Evolutionary conservation across 768 basidiomycete species (phyloP), one percentile per base, ranked within the genome.

Genomic region (Strobilomyces dryophilus): DNA sequence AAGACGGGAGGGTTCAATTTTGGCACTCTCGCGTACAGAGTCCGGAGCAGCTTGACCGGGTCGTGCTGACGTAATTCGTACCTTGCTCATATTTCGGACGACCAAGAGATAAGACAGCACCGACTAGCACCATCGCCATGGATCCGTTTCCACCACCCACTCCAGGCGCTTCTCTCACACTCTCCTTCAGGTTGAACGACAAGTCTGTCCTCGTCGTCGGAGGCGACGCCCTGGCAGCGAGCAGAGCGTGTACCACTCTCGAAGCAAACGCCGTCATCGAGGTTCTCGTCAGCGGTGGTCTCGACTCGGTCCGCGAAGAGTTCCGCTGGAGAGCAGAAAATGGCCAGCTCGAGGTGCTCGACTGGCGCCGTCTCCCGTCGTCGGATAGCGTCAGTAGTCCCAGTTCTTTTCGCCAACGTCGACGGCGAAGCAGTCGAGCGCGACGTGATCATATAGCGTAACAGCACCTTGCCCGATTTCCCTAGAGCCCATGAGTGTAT

Each of bases 201-300:
- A 78, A 77, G 36, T 75, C 72, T 0, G 76, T 83, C 32, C 73
- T 98, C 36, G 79, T 98, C 41, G 60, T 98, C 39, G 94, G 95
- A 3, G 80, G 85, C 1, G 82, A 84, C n/a, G 62, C 79, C 2
- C 79, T 98, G 3, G 93, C 93, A 1, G 92, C 93, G 0, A 79
- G 82, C n/a, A 82, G 95, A 44, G 85, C 89, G 2, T 90, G 88
- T 60, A 75, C 87, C 17, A 83, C 89, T 2, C 78, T 95, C 34
- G 91, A 95, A 65, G 87, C 92, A 5, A 85, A 85, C 55, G 82
- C 87, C 0, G 61, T 67, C 9, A 92, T 95, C 31, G 69, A 85
- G 26, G 69, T 95, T n/a, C 62, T 90, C 8, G 72, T 79, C 0
- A 75, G 73, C 9, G 81, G 81, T 0, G 80, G 81, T 0, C 46